Percentiles rank a stretch among this genome's conserved stretches.
phyloP scores from a whole-genome alignment of 345 rosid genomes.

The Aquilaria sinensis region DNA sequence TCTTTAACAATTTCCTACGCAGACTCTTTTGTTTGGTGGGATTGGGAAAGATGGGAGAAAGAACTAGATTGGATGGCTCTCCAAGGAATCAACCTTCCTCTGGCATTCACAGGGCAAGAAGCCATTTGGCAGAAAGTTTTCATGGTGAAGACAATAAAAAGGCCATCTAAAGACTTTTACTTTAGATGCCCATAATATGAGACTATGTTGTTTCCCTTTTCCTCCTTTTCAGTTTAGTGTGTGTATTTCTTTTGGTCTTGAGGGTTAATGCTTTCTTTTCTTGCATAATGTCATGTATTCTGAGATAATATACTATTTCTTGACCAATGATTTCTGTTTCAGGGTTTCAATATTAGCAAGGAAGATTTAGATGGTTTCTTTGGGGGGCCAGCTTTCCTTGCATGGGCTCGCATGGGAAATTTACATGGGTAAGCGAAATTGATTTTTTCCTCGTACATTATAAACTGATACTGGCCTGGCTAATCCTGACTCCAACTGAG shows the following conservation, averaged over 20 bases:
- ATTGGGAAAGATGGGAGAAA: constrained; percentile 90
- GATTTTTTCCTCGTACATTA: neutral
- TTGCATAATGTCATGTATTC: neutral
- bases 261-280: neutral
- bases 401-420: constrained; percentile 99
- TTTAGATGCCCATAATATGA: neutral
- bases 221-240: neutral
- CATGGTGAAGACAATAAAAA: constrained; percentile 36
- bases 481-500: too few species aligned
- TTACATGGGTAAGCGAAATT: constrained; percentile 60
- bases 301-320: neutral
- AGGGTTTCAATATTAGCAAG: constrained; percentile 67
- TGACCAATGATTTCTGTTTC: constrained; percentile 18
- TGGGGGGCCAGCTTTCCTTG: constrained; percentile 98
- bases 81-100: constrained; percentile 91
- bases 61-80: constrained; percentile 99
- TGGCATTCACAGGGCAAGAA: constrained; percentile 96
- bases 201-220: constrained; percentile 1
- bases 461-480: too few species aligned
- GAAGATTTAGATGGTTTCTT: constrained; percentile 77
- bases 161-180: neutral
- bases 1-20: constrained; percentile 14
- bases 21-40: constrained; percentile 98
- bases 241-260: neutral
- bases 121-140: constrained; percentile 92